These are phyloP conservation scores for Phytophthora kernoviae DNA, from an alignment of 352 stramenopile species.

Conservation along the genomic window DNA sequence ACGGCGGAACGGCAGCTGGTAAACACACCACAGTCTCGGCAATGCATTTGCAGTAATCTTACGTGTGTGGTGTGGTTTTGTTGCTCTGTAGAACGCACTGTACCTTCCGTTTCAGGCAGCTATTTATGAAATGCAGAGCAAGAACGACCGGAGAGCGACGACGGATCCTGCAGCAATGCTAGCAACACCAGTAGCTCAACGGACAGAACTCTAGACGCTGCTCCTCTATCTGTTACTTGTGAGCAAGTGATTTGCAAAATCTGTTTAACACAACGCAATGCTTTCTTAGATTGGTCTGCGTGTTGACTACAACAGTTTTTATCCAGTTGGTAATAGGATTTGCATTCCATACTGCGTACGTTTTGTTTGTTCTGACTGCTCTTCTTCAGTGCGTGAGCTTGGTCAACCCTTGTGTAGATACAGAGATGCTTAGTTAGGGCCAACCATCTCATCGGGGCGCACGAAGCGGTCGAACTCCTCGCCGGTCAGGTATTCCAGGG, in stretches of 20 bases:
- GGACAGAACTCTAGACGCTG: conserved; percentile 32
- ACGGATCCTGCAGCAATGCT: conserved; percentile 13
- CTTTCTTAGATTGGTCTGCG: conserved; percentile 9
- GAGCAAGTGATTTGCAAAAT: too few relatives aligned
- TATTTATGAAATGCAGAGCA: conserved; percentile 64
- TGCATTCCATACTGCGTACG: neutral
- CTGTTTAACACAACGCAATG: conserved; percentile 1
- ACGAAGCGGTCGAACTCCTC: conserved; percentile 97
- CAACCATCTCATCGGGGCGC: conserved; percentile 95
- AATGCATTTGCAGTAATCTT: neutral
- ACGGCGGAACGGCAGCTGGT: conserved; percentile 58
- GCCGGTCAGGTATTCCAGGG: conserved; percentile 90
- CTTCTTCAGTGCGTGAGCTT: neutral
- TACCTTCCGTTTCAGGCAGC: conserved; percentile 61
- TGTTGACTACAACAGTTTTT: too few relatives aligned
- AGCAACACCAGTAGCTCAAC: conserved; percentile 21
- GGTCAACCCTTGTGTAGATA: neutral
- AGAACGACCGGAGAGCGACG: conserved; percentile 18
- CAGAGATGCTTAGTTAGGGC: conserved; percentile 64
- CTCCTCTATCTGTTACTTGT: too few relatives aligned
- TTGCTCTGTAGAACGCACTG: conserved; percentile 56
- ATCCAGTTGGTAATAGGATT: too few relatives aligned
- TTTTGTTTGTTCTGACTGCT: conserved; percentile 5
- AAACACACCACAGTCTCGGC: conserved; percentile 3
- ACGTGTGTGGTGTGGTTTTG: too few relatives aligned